Conservation (phyloP, 2,329 filamentous ascomycete genomes). For the Diaporthe amygdali region DNA sequence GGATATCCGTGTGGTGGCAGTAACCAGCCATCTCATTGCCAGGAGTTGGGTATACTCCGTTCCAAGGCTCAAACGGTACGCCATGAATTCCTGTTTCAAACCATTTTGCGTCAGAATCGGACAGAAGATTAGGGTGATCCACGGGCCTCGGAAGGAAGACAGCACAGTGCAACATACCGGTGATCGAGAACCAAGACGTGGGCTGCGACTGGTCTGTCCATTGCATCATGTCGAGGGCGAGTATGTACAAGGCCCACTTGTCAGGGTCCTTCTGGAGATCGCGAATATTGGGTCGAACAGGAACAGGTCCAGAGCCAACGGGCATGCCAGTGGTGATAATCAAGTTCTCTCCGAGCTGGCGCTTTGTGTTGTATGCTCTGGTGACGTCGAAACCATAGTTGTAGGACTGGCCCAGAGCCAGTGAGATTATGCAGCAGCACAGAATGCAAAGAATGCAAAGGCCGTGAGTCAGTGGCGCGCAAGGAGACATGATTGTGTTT, state of each 20-base stretch:
- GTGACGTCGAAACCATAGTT: constrained; percentile 56
- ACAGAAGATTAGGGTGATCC: constrained; percentile 13
- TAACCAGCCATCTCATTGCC: constrained; percentile 69
- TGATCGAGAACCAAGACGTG: constrained; percentile 79
- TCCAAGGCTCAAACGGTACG: constrained; percentile 66
- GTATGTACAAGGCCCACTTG: constrained; percentile 77
- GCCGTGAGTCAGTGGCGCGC: neutral
- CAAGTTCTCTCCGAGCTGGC: constrained; percentile 39
- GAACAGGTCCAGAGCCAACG: constrained; percentile 36
- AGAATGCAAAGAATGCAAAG: constrained; percentile 14
- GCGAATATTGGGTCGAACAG: constrained; percentile 69
- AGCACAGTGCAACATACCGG: constrained; percentile 56
- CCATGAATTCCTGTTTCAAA: constrained; percentile 74
- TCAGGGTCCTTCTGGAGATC: constrained; percentile 67
- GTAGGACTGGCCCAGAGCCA: constrained; percentile 41
- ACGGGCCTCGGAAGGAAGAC: neutral
- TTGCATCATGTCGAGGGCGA: constrained; percentile 77
- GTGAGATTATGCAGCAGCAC: constrained; percentile 21
- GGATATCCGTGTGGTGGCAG: constrained; percentile 75
- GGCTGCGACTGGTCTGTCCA: constrained; percentile 64
- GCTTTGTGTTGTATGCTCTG: constrained; percentile 40
- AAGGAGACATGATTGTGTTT: constrained; percentile 8
- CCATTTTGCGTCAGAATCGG: neutral
- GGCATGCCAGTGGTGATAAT: constrained; percentile 52
- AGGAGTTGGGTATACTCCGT: constrained; percentile 51